Evolutionary conservation across 176 grass and related monocot species (phyloP), one percentile per base, ranked within the genome.

Genomic region (Bolboschoenus planiculmis): DNA sequence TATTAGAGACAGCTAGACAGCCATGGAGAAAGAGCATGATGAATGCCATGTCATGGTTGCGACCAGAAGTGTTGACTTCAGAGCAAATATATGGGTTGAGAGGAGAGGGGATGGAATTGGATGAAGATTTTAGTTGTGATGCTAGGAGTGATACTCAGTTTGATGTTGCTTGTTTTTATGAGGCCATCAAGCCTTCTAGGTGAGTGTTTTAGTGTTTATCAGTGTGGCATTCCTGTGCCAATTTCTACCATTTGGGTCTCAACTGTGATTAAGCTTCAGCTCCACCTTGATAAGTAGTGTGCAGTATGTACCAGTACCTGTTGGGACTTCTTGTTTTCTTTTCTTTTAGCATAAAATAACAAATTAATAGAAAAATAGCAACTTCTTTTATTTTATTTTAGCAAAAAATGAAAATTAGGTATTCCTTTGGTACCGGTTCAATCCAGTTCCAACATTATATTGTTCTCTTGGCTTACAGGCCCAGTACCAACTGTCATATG

Each of bases 21-120:
- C 92, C 95, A 0, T 93, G 95, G 92, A 92, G 88, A 75, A 97
- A 91, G 84, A 97, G 92, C 68, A 85, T 94, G 90, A 88, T 94
- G 92, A 94, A 93, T 87, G 76, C 88, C 16, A 88, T 97, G 90
- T 81, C 85, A 48, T 97, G 95, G 95, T 80, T 97, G 61, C 88
- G 87, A 56, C 92, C 92, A 33, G 95, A 97, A 75, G 87, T 93
- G 46, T 88, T 79, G 33, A 91, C 87, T 7, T 91, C 88, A 5
- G 84, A 93, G 85, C 72, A 60, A 18, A 88, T 93, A 81, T 97
- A 97, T 82, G 89, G 90, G 66, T 51, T 57, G 65, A 81, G 82
- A 68, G 51, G 35, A 71, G 72, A 84, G 60, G 53, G 43, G 70
- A 46, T 66, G 10, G 57, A 72, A 3, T 36, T 47, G 21, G 84